These are phyloP conservation scores for Oleoguttula mirabilis DNA, from an alignment of 495 filamentous ascomycete species.

Conservation along the genomic window DNA sequence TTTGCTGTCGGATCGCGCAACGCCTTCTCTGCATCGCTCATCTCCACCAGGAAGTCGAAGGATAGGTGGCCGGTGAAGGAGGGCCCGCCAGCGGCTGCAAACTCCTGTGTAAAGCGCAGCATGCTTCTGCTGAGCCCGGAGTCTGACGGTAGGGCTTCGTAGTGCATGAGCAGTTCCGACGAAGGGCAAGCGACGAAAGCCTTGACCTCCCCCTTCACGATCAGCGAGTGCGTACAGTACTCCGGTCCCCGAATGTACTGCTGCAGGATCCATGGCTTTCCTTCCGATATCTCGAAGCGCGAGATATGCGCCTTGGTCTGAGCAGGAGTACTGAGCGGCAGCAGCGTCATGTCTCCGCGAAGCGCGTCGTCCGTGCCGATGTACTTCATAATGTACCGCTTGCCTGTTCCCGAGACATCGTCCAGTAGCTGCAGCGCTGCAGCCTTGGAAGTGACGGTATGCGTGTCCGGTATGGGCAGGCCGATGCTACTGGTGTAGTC, in stretches of 20 bases:
- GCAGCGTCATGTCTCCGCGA: conserved; percentile 37
- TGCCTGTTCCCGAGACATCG: conserved; percentile 28
- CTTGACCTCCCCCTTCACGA: conserved; percentile 47
- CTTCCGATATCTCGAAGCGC: conserved; percentile 41
- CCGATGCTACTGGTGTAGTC: conserved; percentile 37
- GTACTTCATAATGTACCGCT: conserved; percentile 50
- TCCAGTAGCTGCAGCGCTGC: conserved; percentile 47
- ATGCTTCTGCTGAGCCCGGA: conserved; percentile 45
- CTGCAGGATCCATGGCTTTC: conserved; percentile 55
- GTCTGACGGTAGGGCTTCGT: conserved; percentile 42
- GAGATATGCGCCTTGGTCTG: conserved; percentile 45
- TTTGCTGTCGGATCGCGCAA: conserved; percentile 8
- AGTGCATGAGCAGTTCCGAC: conserved; percentile 48
- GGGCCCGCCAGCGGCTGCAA: conserved; percentile 37
- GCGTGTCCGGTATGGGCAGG: conserved; percentile 47
- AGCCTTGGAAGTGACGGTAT: conserved; percentile 44
- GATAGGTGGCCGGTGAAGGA: conserved; percentile 57
- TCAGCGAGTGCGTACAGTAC: conserved; percentile 57
- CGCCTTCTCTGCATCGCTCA: conserved; percentile 21
- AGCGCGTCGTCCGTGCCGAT: conserved; percentile 38
- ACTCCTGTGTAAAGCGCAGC: conserved; percentile 46
- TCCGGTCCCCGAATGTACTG: conserved; percentile 51
- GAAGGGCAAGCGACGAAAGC: conserved; percentile 53
- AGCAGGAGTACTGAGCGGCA: conserved; percentile 42
- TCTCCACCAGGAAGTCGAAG: conserved; percentile 48